These are phyloP conservation scores for Hypholoma sublateritium DNA, from an alignment of 768 basidiomycete species.

Conservation along the genomic window DNA sequence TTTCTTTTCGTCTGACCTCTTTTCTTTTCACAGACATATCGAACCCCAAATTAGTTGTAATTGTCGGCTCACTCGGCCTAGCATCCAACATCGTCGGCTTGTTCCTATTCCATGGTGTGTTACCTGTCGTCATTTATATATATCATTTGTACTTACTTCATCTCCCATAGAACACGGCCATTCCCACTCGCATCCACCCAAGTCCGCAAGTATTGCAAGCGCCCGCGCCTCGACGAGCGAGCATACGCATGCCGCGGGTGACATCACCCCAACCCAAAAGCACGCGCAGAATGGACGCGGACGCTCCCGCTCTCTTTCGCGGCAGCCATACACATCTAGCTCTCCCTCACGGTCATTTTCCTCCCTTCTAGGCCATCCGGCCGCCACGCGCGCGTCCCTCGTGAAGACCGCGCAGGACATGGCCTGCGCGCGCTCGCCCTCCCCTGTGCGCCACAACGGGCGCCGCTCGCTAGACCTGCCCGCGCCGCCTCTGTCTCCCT, in stretches of 20 bases:
- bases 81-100: conserved; percentile 91
- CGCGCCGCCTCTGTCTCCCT: conserved; percentile 5
- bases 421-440: conserved; percentile 52
- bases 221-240: conserved; percentile 24
- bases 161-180: conserved; percentile 60
- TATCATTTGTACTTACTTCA: neutral
- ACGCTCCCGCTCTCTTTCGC: conserved; percentile 33
- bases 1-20: conserved; percentile 5
- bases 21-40: conserved; percentile 64
- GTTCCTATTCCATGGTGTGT: conserved; percentile 88
- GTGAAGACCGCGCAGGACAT: conserved; percentile 87
- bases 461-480: conserved; percentile 28
- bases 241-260: conserved; percentile 17
- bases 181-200: conserved; percentile 43
- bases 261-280: conserved; percentile 32
- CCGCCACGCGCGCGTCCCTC: conserved; percentile 67
- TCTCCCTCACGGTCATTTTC: conserved; percentile 43
- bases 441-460: conserved; percentile 30
- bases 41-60: conserved; percentile 83
- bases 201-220: conserved; percentile 31
- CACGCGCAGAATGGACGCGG: conserved; percentile 18
- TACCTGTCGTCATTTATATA: neutral
- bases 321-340: conserved; percentile 10
- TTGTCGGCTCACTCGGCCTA: conserved; percentile 88
- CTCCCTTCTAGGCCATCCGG: conserved; percentile 74